Percentiles rank a stretch among this genome's conserved stretches.
Conservation (phyloP, 2,329 filamentous ascomycete species). For the Phyllosticta citribraziliensis region DNA sequence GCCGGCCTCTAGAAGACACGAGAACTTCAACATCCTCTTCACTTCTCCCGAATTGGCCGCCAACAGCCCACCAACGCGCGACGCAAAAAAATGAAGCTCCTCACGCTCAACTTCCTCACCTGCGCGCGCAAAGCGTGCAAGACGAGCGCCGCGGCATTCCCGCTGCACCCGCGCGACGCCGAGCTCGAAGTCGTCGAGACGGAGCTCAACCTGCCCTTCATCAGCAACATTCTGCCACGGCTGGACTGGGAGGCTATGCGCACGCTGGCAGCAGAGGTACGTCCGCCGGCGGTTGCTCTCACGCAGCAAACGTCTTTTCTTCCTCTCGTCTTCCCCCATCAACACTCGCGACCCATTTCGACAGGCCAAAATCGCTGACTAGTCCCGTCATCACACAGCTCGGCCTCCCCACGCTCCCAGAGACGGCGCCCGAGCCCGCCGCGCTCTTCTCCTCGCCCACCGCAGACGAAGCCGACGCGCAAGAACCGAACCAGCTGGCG, state of each 20-base stretch:
- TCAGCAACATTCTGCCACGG: constrained; percentile 75
- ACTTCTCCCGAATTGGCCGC: background rate
- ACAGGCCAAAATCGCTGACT: background rate
- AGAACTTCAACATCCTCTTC: background rate
- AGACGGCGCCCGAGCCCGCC: constrained; percentile 18
- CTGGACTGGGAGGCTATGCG: constrained; percentile 80
- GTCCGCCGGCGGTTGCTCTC: background rate
- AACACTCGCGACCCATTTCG: no score
- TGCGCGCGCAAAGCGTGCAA: constrained; percentile 96
- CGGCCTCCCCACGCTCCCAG: constrained; percentile 64
- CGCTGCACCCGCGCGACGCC: constrained; percentile 83
- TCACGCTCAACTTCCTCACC: constrained; percentile 92
- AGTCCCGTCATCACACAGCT: constrained; percentile 44
- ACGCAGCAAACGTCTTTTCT: no score
- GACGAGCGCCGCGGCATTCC: constrained; percentile 66
- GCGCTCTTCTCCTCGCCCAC: constrained; percentile 6
- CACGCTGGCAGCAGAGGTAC: constrained; percentile 67
- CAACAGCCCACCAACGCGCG: background rate
- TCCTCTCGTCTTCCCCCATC: no score
- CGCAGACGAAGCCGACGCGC: constrained; percentile 18
- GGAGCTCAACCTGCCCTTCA: constrained; percentile 69
- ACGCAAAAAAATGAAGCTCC: constrained; percentile 66
- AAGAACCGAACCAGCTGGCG: constrained; percentile 56
- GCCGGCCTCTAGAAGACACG: background rate
- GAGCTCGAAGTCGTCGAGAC: constrained; percentile 79